Conservation (phyloP, 1,139 yeast genomes). For the Sugiyamaella japonica region DNA sequence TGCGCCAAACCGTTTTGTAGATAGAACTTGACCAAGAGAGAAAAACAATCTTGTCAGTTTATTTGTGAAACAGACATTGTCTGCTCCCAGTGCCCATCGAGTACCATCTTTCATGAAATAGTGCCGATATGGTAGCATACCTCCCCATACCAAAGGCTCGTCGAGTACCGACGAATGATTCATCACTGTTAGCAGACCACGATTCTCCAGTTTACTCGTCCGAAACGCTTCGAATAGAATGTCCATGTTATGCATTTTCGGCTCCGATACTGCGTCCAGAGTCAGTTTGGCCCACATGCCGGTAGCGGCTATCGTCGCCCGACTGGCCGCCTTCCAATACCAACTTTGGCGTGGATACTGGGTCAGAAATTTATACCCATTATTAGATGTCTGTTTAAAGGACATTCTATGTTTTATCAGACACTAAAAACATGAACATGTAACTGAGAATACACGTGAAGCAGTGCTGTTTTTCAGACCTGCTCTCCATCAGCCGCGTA, state of each 20-base stretch:
- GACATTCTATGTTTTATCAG: slow-evolving; percentile 52
- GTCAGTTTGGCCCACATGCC: slow-evolving; percentile 66
- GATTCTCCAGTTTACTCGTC: slow-evolving; percentile 61
- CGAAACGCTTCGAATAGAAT: slow-evolving; percentile 62
- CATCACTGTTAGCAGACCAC: slow-evolving; percentile 86
- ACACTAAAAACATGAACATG: too few relatives aligned
- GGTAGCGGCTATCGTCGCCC: slow-evolving; percentile 66
- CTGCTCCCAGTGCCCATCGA: slow-evolving; percentile 95
- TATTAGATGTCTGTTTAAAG: slow-evolving; percentile 62
- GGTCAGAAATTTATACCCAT: slow-evolving; percentile 75
- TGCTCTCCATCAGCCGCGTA: neutral
- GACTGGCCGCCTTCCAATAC: slow-evolving; percentile 68
- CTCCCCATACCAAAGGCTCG: slow-evolving; percentile 92
- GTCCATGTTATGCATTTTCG: slow-evolving; percentile 60
- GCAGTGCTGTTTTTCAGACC: neutral
- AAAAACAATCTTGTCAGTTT: slow-evolving; percentile 50
- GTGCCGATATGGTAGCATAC: slow-evolving; percentile 71
- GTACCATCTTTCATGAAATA: slow-evolving; percentile 64
- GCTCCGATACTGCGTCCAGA: slow-evolving; percentile 60
- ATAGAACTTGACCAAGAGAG: slow-evolving; percentile 81
- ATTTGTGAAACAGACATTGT: slow-evolving; percentile 76
- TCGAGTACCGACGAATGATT: slow-evolving; percentile 94
- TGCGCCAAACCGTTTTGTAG: slow-evolving; percentile 83
- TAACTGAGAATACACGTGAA: neutral
- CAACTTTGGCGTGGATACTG: slow-evolving; percentile 58